Conservation (phyloP, 2,329 filamentous ascomycete species). For the Neofusicoccum ribis region DNA sequence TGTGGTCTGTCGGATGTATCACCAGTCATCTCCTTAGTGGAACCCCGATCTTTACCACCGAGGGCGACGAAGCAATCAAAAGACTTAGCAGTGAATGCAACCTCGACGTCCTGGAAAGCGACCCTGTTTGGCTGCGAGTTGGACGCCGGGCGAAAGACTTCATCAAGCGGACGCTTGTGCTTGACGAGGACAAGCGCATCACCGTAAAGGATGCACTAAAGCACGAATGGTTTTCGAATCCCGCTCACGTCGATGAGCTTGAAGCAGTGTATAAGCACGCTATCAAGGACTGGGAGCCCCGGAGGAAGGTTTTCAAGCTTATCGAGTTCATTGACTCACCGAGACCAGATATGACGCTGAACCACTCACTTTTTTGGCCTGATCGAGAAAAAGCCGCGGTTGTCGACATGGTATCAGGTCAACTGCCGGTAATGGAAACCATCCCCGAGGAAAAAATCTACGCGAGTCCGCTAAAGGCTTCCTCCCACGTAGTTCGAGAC, state of each 20-base stretch:
- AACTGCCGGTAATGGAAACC: background rate
- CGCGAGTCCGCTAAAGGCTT: background rate
- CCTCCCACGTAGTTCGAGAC: background rate
- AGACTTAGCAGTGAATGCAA: conserved; percentile 42
- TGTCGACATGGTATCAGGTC: background rate
- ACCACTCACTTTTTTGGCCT: background rate
- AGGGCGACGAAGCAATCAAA: conserved; percentile 29
- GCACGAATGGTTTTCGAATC: conserved; percentile 59
- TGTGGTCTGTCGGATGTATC: conserved; percentile 63
- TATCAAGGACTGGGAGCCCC: conserved; percentile 53
- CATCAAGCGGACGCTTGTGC: conserved; percentile 51
- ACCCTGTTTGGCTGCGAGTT: conserved; percentile 45
- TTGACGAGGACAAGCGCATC: conserved; percentile 53
- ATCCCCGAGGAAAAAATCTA: background rate
- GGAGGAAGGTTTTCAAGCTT: conserved; percentile 28
- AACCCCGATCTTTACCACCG: conserved; percentile 31
- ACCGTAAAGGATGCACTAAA: conserved; percentile 54
- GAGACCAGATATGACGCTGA: background rate
- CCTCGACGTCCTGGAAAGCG: conserved; percentile 45
- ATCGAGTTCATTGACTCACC: conserved; percentile 28
- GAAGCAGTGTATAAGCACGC: conserved; percentile 52
- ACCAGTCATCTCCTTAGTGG: conserved; percentile 54
- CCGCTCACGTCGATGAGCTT: conserved; percentile 41
- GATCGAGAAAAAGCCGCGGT: background rate
- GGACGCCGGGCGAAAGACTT: conserved; percentile 53